phyloP scores from a whole-genome alignment of 495 filamentous ascomycete genomes.

The Rostrohypoxylon terebratum region DNA sequence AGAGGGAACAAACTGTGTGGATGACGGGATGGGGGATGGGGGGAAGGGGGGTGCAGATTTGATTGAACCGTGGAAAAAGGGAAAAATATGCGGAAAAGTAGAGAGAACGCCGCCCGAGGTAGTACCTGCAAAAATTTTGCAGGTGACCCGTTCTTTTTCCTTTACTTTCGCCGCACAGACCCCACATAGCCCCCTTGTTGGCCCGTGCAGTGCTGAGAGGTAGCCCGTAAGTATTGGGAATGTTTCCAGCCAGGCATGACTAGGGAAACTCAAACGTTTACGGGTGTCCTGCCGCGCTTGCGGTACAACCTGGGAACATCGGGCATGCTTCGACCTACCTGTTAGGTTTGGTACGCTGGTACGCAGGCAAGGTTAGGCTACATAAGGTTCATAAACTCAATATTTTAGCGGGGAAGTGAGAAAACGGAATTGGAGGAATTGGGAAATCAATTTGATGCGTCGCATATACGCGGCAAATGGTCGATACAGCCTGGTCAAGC shows the following conservation, averaged over 20 bases:
- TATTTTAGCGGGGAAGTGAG: constrained; percentile 14
- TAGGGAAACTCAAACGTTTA: constrained; percentile 2
- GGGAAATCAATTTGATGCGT: not conserved
- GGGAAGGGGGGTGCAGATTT: constrained; percentile 37
- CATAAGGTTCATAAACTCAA: not conserved
- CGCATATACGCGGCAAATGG: constrained; percentile 16
- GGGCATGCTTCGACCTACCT: not conserved
- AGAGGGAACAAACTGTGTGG: constrained; percentile 46
- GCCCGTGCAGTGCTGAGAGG: constrained; percentile 8
- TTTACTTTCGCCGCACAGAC: constrained; percentile 28
- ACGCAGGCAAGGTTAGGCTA: not conserved
- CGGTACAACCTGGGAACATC: constrained; percentile 6
- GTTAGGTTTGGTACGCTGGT: not conserved
- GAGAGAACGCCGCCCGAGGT: constrained; percentile 40
- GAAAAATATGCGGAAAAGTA: constrained; percentile 26
- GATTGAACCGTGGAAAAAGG: constrained; percentile 28
- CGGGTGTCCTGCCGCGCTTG: constrained; percentile 11
- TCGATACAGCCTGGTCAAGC: no score
- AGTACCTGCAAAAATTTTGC: constrained; percentile 33
- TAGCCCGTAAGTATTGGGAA: not conserved
- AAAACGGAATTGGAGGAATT: not conserved
- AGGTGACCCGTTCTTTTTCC: constrained; percentile 8
- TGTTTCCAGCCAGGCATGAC: not conserved
- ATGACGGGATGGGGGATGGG: constrained; percentile 30
- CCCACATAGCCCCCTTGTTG: constrained; percentile 26